phyloP scores from a whole-genome alignment of 495 filamentous ascomycete species.

The Hyaloscypha finlandica region DNA sequence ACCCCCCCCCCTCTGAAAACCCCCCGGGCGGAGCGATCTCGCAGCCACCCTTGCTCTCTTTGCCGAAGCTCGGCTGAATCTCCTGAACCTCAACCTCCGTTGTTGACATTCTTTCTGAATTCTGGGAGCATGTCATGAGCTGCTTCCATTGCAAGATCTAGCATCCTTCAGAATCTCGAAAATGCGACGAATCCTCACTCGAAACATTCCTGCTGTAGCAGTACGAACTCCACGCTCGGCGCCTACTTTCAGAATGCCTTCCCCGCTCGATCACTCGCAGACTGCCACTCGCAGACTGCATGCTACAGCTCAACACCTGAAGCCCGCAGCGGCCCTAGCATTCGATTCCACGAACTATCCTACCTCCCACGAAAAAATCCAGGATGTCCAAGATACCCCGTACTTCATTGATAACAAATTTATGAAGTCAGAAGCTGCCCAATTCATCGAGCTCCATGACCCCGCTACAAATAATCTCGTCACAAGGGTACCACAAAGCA shows the following conservation, averaged over 20 bases:
- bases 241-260: constrained; percentile 29
- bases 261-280: constrained; percentile 27
- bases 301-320: constrained; percentile 61
- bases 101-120: not conserved
- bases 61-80: not conserved
- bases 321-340: constrained; percentile 50
- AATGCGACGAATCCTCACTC: constrained; percentile 31
- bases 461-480: constrained; percentile 98
- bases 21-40: too few relatives aligned
- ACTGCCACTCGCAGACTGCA: constrained; percentile 49
- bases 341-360: constrained; percentile 70
- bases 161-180: constrained; percentile 9
- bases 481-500: constrained; percentile 95
- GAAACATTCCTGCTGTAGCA: constrained; percentile 24
- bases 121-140: constrained; percentile 2
- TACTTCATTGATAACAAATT: constrained; percentile 95
- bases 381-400: constrained; percentile 73
- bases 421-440: constrained; percentile 67
- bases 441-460: constrained; percentile 92
- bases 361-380: constrained; percentile 78
- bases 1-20: too few relatives aligned
- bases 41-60: too few relatives aligned
- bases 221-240: constrained; percentile 25
- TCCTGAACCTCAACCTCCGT: not conserved
- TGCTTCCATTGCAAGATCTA: constrained; percentile 13